Evolutionary conservation across 257 asterid species (phyloP).

Genomic region (Gardenia jasminoides): DNA sequence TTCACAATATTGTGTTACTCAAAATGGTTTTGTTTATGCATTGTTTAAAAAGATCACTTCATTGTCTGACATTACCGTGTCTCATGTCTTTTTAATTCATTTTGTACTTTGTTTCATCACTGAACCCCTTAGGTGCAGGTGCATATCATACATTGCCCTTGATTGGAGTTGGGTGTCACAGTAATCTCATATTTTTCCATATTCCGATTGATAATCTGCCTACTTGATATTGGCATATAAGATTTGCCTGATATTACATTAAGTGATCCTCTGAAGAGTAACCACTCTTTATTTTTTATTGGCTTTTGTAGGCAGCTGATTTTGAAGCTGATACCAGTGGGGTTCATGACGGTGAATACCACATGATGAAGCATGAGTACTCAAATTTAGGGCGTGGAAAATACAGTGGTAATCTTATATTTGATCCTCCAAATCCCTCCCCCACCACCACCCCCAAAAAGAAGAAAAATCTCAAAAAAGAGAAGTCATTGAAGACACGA

Average conservation of each 20-base stretch:
- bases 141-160: neutral
- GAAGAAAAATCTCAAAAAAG: neutral
- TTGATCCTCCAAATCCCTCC: neutral
- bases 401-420: slow-evolving; percentile 51
- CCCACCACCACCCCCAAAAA: too few species aligned
- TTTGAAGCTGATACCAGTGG: slow-evolving; percentile 74
- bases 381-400: slow-evolving; percentile 56
- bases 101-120: neutral
- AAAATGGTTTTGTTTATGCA: neutral
- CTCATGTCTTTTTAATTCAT: neutral
- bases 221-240: neutral
- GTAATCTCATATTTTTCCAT: neutral
- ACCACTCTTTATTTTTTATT: neutral
- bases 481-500: neutral
- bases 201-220: neutral
- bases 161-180: neutral
- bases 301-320: slow-evolving; percentile 62
- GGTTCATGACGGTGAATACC: slow-evolving; percentile 68
- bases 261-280: neutral
- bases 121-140: neutral
- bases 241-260: neutral
- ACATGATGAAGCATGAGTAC: slow-evolving; percentile 60
- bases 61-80: neutral
- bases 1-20: neutral
- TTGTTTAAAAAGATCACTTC: neutral